A percentile compares a stretch with the other conserved stretches of the same genome.
Conservation (phyloP, 225 moss, liverwort and hornwort species). For the Antitrichia curtipendula region DNA sequence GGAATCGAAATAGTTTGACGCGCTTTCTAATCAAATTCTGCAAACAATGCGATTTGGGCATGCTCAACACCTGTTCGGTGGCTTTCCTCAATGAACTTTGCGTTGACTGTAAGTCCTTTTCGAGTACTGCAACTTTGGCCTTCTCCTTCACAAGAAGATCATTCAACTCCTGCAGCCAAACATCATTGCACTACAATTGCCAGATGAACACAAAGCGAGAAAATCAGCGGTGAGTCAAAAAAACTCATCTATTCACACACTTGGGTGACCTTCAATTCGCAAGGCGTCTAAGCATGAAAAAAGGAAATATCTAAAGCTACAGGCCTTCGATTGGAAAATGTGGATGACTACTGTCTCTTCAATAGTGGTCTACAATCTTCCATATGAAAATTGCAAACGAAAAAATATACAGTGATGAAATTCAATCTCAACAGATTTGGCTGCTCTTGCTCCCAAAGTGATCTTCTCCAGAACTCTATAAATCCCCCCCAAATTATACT, state of each 20-base stretch:
- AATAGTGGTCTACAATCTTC: not conserved
- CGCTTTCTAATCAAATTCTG: not conserved
- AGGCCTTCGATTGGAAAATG: not conserved
- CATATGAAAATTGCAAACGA: not conserved
- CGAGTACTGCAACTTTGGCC: not conserved
- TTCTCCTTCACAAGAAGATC: constrained; percentile 4
- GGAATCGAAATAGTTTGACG: not conserved
- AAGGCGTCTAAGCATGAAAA: not conserved
- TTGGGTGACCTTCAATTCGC: not conserved
- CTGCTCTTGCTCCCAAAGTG: not conserved
- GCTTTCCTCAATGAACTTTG: not conserved
- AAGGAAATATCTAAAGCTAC: not conserved
- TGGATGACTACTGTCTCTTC: no score
- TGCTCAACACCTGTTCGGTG: constrained; percentile 1
- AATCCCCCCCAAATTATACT: not conserved
- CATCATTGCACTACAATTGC: not conserved
- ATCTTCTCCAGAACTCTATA: not conserved
- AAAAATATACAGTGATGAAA: not conserved
- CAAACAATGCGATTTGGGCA: not conserved
- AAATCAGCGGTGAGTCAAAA: not conserved
- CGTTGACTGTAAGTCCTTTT: not conserved
- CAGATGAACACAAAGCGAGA: not conserved
- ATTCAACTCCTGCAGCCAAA: constrained; percentile 9
- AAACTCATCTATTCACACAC: not conserved
- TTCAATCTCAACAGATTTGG: not conserved